phyloP scores from a whole-genome alignment of 176 grass and related monocot species.

The Avena sativa region DNA sequence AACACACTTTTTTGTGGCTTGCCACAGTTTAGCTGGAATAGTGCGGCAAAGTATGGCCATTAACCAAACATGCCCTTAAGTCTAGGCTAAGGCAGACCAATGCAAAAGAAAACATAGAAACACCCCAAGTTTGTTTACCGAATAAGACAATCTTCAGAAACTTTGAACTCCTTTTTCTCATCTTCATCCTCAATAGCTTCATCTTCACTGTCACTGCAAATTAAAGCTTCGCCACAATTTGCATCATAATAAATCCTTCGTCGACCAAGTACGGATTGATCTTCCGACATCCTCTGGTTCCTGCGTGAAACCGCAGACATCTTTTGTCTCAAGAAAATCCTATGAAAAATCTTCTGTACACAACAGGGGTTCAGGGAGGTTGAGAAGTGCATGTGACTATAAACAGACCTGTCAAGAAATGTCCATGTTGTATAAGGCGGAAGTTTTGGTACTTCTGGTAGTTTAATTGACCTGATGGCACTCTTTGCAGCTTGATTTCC shows the following conservation, averaged over 20 bases:
- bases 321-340: conserved; percentile 3
- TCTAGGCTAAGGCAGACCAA: not conserved
- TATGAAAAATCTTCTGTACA: not conserved
- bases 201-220: conserved; percentile 96
- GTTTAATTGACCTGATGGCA: conserved; percentile 68
- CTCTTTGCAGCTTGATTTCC: conserved; percentile 71
- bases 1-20: not conserved
- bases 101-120: conserved; percentile 15
- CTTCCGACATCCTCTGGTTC: conserved; percentile 95
- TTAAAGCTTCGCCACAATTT: conserved; percentile 92
- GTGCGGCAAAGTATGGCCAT: not conserved
- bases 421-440: conserved; percentile 97
- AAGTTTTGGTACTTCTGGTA: conserved; percentile 70
- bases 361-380: conserved; percentile 14
- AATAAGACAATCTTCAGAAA: conserved; percentile 79
- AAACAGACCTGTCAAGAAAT: conserved; percentile 87
- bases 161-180: conserved; percentile 83
- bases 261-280: conserved; percentile 95
- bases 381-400: conserved; percentile 26
- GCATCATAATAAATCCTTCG: conserved; percentile 97
- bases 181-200: conserved; percentile 88
- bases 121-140: conserved; percentile 49
- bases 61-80: not conserved
- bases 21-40: not conserved
- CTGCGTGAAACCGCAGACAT: conserved; percentile 38